Conservation (phyloP, 306 rosid species). For the Elaeagnus macrophylla region DNA sequence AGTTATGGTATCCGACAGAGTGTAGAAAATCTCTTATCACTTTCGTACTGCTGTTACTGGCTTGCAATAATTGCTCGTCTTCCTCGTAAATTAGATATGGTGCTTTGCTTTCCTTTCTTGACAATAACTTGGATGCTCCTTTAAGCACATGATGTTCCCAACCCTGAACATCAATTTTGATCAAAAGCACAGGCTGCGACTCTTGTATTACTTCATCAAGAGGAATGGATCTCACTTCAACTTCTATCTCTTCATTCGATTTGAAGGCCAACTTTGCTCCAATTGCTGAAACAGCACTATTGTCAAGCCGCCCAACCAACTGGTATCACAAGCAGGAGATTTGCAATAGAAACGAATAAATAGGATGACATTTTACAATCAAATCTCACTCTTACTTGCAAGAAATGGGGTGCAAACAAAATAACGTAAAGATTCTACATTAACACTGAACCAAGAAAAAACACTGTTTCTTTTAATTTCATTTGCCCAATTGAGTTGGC, state of each 20-base stretch:
- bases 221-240: conserved; percentile 73
- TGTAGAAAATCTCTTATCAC: conserved; percentile 68
- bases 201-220: conserved; percentile 71
- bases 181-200: conserved; percentile 56
- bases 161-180: conserved; percentile 94
- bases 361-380: background rate
- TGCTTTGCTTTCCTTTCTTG: conserved; percentile 72
- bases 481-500: background rate
- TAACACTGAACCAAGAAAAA: background rate
- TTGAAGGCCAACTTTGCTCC: conserved; percentile 95
- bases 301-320: conserved; percentile 95
- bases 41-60: conserved; percentile 76
- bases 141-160: conserved; percentile 97
- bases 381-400: background rate
- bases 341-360: background rate
- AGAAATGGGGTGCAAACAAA: background rate
- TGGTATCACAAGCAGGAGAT: conserved; percentile 26
- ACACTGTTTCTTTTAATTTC: too few relatives aligned
- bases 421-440: background rate
- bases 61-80: conserved; percentile 74
- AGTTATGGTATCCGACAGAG: conserved; percentile 66
- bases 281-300: conserved; percentile 88
- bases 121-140: conserved; percentile 71
- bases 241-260: conserved; percentile 77
- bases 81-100: conserved; percentile 93